Evolutionary conservation across 2,329 filamentous ascomycete genomes (phyloP).

Genomic region (Colletotrichum tropicicola): DNA sequence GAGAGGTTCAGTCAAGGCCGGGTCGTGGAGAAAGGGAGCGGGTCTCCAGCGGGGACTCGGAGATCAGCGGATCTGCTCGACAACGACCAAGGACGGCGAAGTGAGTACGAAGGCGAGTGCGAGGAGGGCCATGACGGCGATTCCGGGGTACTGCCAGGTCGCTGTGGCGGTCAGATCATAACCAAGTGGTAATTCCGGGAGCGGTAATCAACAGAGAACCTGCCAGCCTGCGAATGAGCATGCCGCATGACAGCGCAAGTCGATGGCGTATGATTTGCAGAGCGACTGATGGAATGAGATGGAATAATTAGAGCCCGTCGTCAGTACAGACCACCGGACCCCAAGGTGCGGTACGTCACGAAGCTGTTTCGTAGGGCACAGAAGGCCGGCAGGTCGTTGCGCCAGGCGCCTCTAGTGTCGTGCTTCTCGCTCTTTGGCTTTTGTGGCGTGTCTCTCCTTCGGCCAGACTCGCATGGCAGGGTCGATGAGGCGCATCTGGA

Average conservation of each 20-base stretch:
- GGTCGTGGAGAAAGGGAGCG: not conserved
- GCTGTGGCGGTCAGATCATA: not conserved
- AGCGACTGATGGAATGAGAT: not conserved
- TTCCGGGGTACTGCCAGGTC: not conserved
- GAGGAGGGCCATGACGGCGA: not conserved
- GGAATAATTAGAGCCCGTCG: not conserved
- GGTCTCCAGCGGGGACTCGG: constrained; percentile 13
- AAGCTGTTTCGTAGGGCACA: constrained; percentile 7
- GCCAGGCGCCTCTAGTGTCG: constrained; percentile 1
- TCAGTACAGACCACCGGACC: not conserved
- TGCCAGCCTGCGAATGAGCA: not conserved
- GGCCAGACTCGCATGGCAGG: constrained; percentile 18
- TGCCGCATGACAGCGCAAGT: not conserved
- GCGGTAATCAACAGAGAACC: not conserved
- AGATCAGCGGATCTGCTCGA: constrained; percentile 26
- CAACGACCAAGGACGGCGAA: not conserved
- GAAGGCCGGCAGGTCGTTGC: not conserved
- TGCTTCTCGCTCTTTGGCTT: constrained; percentile 19
- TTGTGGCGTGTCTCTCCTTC: constrained; percentile 8
- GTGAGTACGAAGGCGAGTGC: not conserved
- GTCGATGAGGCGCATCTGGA: constrained; percentile 4
- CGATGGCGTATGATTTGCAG: constrained; percentile 1
- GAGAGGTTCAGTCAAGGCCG: not conserved
- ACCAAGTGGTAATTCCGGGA: not conserved
- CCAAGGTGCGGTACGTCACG: not conserved